Percentiles rank a stretch among this genome's conserved stretches.
Conservation (phyloP, 306 rosid species). For the Ammopiptanthus mongolicus region DNA sequence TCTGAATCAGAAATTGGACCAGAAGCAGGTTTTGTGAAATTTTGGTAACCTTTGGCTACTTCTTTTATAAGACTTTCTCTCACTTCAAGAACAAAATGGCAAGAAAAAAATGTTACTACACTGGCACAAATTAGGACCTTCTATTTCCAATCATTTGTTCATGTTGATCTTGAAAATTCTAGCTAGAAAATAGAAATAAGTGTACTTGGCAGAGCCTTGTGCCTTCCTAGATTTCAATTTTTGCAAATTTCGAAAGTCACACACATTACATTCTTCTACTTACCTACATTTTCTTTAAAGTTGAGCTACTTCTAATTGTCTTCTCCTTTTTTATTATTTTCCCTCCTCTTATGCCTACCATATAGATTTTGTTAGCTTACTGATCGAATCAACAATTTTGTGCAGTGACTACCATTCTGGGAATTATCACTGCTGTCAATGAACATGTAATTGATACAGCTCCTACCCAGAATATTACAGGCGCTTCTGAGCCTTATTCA, state of each 20-base stretch:
- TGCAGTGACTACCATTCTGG: conserved; percentile 81
- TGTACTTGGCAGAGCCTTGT: background rate
- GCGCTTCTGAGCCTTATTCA: conserved; percentile 42
- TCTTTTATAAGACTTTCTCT: conserved; percentile 23
- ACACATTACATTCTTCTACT: background rate
- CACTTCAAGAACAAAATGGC: conserved; percentile 11
- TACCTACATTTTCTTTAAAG: background rate
- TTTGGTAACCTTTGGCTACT: conserved; percentile 77
- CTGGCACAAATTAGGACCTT: background rate
- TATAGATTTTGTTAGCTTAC: conserved; percentile 3
- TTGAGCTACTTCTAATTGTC: background rate
- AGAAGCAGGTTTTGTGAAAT: conserved; percentile 99
- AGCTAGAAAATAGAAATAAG: background rate
- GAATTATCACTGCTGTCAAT: conserved; percentile 83
- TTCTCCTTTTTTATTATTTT: background rate
- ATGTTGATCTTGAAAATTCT: background rate
- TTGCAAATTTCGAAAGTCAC: background rate
- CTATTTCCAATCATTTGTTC: background rate
- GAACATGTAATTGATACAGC: conserved; percentile 73
- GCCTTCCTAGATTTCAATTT: background rate
- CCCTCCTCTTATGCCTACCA: background rate
- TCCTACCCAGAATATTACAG: conserved; percentile 37
- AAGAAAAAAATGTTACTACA: background rate
- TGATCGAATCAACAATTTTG: conserved; percentile 19
- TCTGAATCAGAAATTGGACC: conserved; percentile 97